phyloP scores from a whole-genome alignment of 2,329 filamentous ascomycete species.

The Alternaria alternata region DNA sequence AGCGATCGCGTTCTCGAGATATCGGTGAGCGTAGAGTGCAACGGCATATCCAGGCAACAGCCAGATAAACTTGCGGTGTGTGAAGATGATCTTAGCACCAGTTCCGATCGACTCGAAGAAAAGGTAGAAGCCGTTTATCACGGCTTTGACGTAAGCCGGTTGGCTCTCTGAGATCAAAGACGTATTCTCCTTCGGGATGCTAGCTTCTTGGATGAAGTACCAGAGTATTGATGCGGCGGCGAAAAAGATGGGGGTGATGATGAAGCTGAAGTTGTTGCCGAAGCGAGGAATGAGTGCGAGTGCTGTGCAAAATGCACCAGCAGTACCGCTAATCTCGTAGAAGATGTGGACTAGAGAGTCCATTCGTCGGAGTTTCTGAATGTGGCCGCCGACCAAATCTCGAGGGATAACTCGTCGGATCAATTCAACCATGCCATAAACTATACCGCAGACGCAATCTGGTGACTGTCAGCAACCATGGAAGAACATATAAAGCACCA shows the following conservation, averaged over 20 bases:
- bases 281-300: conserved; percentile 60
- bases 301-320: conserved; percentile 59
- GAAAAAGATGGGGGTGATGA: conserved; percentile 61
- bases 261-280: conserved; percentile 62
- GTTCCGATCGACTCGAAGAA: conserved; percentile 59
- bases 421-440: conserved; percentile 60
- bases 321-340: conserved; percentile 60
- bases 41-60: conserved; percentile 60
- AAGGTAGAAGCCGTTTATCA: conserved; percentile 53
- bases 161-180: conserved; percentile 35
- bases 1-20: conserved; percentile 60
- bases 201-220: conserved; percentile 58
- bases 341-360: conserved; percentile 58
- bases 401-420: conserved; percentile 61
- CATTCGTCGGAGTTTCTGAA: conserved; percentile 60
- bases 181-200: conserved; percentile 36
- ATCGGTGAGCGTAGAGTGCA: conserved; percentile 60
- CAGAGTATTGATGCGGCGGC: conserved; percentile 52
- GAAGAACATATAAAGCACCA: background rate
- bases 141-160: conserved; percentile 50
- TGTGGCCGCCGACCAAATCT: conserved; percentile 61
- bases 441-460: conserved; percentile 39
- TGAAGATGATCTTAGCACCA: conserved; percentile 58
- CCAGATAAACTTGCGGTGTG: conserved; percentile 60
- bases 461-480: conserved; percentile 15